Conservation (phyloP, 495 filamentous ascomycete species). For the Neurospora tetrasperma region DNA sequence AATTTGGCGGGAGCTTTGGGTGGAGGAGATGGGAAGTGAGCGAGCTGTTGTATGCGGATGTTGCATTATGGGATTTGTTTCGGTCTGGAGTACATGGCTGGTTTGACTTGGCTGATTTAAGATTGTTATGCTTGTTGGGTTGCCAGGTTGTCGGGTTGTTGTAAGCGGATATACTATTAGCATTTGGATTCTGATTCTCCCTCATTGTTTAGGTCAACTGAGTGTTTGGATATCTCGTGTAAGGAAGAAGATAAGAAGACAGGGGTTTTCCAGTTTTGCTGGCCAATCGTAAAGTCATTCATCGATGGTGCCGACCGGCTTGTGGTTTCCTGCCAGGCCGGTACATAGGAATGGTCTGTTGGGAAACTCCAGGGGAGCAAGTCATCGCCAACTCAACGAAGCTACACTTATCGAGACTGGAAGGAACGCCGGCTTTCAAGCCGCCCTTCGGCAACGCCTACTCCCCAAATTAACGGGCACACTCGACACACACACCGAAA, state of each 20-base stretch:
- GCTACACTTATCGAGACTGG: neutral
- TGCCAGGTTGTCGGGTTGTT: too few species aligned
- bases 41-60: neutral
- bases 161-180: too few species aligned
- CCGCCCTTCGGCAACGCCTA: neutral
- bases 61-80: neutral
- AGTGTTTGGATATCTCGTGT: too few species aligned
- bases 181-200: too few species aligned
- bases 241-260: too few species aligned
- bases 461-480: neutral
- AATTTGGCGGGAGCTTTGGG: slow-evolving; percentile 20
- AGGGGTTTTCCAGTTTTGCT: too few species aligned
- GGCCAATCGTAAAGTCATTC: too few species aligned
- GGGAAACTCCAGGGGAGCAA: neutral
- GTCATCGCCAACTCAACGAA: neutral
- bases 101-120: too few species aligned
- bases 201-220: too few species aligned
- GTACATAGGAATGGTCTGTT: neutral
- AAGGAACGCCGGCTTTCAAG: neutral
- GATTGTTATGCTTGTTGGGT: too few species aligned
- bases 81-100: neutral
- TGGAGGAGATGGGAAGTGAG: slow-evolving; percentile 5
- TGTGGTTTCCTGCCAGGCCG: neutral
- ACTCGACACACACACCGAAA: neutral
- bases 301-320: too few species aligned